These are phyloP conservation scores for Pseudonitzschia multiseries DNA, from an alignment of 108 stramenopile genomes.

Conservation along the genomic window DNA sequence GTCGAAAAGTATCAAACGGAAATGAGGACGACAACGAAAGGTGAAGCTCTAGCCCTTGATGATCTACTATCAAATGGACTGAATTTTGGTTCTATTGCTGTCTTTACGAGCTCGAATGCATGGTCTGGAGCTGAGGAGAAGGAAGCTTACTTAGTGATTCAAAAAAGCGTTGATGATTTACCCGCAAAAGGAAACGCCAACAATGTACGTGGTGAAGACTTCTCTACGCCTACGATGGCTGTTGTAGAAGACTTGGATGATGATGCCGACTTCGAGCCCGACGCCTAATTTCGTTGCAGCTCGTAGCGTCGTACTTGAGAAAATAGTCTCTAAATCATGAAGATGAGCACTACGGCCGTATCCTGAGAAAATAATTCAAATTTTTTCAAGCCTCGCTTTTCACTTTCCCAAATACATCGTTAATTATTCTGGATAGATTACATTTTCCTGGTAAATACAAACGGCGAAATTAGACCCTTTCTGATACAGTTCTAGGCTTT, in stretches of 20 bases:
- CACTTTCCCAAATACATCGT: no score
- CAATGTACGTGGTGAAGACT: slow-evolving; percentile 1
- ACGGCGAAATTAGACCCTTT: no score
- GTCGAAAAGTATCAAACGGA: slow-evolving; percentile 48
- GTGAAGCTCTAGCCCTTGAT: slow-evolving; percentile 1
- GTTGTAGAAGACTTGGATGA: slow-evolving; percentile 44
- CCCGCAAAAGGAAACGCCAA: slow-evolving; percentile 14
- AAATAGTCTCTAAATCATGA: no score
- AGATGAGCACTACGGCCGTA: no score
- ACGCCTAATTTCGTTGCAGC: slow-evolving; percentile 6
- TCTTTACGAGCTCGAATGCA: slow-evolving; percentile 63
- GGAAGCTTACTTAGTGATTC: slow-evolving; percentile 57
- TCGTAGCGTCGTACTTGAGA: no score
- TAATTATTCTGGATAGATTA: no score
- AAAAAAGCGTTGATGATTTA: slow-evolving; percentile 50
- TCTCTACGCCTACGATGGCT: slow-evolving; percentile 27
- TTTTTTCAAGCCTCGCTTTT: no score
- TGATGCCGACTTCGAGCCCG: slow-evolving; percentile 38
- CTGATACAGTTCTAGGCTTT: no score
- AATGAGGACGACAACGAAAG: neutral
- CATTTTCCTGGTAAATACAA: no score
- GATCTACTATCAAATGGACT: slow-evolving; percentile 56
- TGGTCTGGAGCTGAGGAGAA: slow-evolving; percentile 46
- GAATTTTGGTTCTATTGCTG: slow-evolving; percentile 82
- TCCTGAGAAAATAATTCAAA: no score